Conservation (phyloP, 768 basidiomycete species). For the Cystofilobasidium bisporidii region DNA sequence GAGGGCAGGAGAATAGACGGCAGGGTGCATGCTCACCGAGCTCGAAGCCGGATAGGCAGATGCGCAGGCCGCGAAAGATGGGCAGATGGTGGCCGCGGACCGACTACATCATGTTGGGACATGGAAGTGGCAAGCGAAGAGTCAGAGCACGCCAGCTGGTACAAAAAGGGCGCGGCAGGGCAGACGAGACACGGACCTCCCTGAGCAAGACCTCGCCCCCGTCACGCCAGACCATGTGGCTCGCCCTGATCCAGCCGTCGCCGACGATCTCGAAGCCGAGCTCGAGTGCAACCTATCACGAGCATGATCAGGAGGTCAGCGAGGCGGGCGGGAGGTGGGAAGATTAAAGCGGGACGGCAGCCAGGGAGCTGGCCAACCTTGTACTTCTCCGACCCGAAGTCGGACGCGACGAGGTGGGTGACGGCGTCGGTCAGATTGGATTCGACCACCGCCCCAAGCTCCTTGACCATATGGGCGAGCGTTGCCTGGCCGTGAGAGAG, state of each 20-base stretch:
- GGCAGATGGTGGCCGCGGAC: constrained; percentile 55
- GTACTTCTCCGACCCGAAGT: constrained; percentile 79
- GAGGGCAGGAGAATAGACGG: not conserved
- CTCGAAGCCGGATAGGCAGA: constrained; percentile 68
- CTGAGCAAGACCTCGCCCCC: constrained; percentile 68
- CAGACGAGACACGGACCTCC: constrained; percentile 55
- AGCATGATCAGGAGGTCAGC: too few species aligned
- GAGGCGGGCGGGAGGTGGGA: too few species aligned
- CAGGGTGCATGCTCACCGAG: constrained; percentile 42
- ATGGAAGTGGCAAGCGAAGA: too few species aligned
- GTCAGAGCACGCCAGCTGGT: too few species aligned
- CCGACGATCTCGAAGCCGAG: constrained; percentile 67
- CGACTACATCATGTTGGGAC: constrained; percentile 48
- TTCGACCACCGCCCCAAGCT: constrained; percentile 64
- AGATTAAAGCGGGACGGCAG: constrained; percentile 6
- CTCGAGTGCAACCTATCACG: constrained; percentile 64
- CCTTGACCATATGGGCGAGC: constrained; percentile 63
- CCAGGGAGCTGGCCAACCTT: constrained; percentile 44
- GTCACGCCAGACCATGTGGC: constrained; percentile 61
- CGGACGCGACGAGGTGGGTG: constrained; percentile 76
- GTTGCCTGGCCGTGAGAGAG: constrained; percentile 50
- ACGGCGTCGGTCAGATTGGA: constrained; percentile 70
- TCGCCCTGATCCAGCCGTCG: constrained; percentile 66
- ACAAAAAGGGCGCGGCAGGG: too few species aligned
- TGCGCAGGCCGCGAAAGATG: constrained; percentile 58